Conservation (phyloP, 345 rosid species). For the Hibiscus trionum region DNA sequence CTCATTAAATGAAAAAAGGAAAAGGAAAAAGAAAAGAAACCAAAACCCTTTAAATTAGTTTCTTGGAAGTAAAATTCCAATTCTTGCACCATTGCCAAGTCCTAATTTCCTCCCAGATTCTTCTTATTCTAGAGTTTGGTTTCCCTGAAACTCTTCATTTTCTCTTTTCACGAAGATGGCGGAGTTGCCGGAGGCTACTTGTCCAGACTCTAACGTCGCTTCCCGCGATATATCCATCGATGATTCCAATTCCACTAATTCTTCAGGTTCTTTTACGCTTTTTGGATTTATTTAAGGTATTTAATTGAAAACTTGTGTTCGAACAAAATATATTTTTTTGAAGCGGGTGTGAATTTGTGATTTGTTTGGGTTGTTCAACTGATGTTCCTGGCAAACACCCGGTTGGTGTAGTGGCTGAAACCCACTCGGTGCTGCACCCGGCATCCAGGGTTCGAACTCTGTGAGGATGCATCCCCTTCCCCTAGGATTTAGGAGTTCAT, state of each 20-base stretch:
- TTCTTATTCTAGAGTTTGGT: neutral
- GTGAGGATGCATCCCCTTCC: too few relatives aligned
- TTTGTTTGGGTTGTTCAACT: neutral
- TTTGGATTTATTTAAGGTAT: neutral
- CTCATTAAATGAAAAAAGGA: neutral
- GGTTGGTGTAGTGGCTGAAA: too few relatives aligned
- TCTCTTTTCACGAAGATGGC: neutral
- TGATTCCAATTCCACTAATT: neutral
- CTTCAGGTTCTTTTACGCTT: neutral
- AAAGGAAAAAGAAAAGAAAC: neutral
- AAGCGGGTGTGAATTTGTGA: neutral
- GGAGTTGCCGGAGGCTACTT: neutral
- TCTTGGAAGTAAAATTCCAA: neutral
- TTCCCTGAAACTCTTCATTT: neutral
- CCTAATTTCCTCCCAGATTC: neutral
- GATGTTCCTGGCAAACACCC: neutral
- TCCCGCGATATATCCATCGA: neutral
- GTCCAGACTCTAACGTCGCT: neutral
- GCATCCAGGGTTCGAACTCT: too few relatives aligned
- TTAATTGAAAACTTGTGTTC: neutral
- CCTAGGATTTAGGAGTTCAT: too few relatives aligned
- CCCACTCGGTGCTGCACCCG: too few relatives aligned
- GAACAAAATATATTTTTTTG: neutral
- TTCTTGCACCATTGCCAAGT: neutral
- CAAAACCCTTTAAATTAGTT: neutral